These are phyloP conservation scores for Trichosanthes cucumerina DNA, from an alignment of 306 rosid genomes.

Conservation along the genomic window DNA sequence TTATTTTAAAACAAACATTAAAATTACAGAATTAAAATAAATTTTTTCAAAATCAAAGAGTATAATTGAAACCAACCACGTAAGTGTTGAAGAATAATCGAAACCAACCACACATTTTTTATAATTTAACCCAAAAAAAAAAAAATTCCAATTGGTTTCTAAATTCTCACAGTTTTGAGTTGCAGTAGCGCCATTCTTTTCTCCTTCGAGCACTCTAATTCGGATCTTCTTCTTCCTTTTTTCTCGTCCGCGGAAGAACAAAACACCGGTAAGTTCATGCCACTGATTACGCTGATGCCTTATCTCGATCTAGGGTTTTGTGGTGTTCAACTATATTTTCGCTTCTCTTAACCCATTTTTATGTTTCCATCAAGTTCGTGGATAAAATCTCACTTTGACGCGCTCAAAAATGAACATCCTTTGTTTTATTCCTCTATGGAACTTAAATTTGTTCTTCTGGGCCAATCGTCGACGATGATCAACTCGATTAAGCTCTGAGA, in stretches of 20 bases:
- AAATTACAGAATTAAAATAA: too few relatives aligned
- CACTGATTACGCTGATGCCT: neutral
- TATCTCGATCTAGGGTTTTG: neutral
- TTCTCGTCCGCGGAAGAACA: neutral
- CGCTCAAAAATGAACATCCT: neutral
- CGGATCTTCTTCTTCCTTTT: neutral
- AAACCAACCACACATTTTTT: too few relatives aligned
- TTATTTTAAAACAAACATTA: too few relatives aligned
- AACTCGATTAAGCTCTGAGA: neutral
- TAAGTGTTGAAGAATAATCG: too few relatives aligned
- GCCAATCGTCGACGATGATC: neutral
- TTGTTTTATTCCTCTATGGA: neutral
- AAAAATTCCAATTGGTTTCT: too few relatives aligned
- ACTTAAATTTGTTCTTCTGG: neutral
- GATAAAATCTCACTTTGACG: neutral
- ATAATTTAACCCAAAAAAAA: too few relatives aligned
- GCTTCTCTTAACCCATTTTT: neutral
- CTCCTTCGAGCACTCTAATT: neutral
- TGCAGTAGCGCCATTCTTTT: neutral
- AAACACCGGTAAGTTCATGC: neutral
- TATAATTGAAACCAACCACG: too few relatives aligned
- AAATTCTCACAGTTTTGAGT: neutral
- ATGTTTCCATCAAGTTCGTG: neutral
- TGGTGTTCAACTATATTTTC: neutral
- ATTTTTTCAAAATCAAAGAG: too few relatives aligned